Base-by-base conservation (phyloP, 2,329 filamentous ascomycete species). In the Cercospora sesami region DNA sequence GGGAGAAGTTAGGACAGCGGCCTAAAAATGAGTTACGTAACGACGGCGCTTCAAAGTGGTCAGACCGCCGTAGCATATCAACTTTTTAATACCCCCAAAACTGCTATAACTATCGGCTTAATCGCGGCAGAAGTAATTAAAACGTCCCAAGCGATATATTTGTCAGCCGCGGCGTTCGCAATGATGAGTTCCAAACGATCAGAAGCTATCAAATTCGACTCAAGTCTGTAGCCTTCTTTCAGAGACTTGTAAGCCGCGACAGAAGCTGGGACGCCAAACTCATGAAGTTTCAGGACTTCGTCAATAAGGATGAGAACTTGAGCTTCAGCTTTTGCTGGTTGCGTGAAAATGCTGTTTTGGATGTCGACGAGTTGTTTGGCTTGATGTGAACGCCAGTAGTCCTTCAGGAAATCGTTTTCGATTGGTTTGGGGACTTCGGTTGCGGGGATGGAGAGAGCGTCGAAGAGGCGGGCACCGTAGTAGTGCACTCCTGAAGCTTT, bases 141-240 rank as follows among this genome's bases (percentile, higher is more conserved):
- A 16, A 72, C 64, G 18, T 72, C 70, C 23, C 45, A 31, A 5
- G 70, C 68, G 9, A 70, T 55, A 48, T 70, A 72, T 59, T 72
- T 72, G 21, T 72, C 68, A 1, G 28, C n/a, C 12, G 33, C 7
- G n/a, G 64, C 59, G 12, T 39, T 53, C 8, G 65, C 10, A 9
- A 72, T 67, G 4, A 72, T 64, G 14, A 28, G 55, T 16, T 64
- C 61, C 5, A 70, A 6, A 2, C 70, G 64, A n/a, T 55, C 60
- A 9, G 70, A 70, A 45, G 68, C 69, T 1, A 28, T 63, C 7
- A 70, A 18, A 12, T 39, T 21, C 1, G 21, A 1, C n/a, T 72
- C 70, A 23, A 68, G 21, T 10, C 51, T 30, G 39, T 67, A 72
- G 23, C 66, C 68, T 18, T 66, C 48, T n/a, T 66, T 66, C 28